Base-by-base conservation (phyloP, 768 basidiomycete species). In the Rhizopogon roseolus region DNA sequence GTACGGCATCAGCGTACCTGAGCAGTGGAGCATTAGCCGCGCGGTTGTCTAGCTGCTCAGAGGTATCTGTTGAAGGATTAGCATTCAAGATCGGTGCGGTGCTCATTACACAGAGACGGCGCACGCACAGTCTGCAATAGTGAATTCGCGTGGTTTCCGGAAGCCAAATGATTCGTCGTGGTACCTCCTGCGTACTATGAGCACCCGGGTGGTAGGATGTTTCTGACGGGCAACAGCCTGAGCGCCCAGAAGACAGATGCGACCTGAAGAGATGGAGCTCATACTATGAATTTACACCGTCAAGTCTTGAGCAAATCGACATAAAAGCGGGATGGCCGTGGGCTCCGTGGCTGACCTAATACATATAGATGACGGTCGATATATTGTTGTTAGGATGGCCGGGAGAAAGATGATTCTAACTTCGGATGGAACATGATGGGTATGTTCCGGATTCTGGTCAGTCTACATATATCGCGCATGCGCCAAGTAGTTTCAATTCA, bases 1-100 rank as follows among this genome's bases (percentile, higher is more conserved):
- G 81, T 60, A 96, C 79, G 2, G 88, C 86, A 65, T 96, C 94
- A 10, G 93, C 90, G 64, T 93, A 95, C 34, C 94, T 87, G 41
- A 95, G 72, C 16, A 97, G 73, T 3, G 90, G 74, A 0, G 92
- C 91, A 60, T 95, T 93, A 3, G 66, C 64, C 13, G 76, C 76
- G 8, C 93, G 80, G 67, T 90, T 90, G 49, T 74, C 64, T 13
- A 93, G 75, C 60, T 91, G 88, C 0, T 73, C 71, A 1, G 77
- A 66, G 2, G 82, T 88, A 63, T 90, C 88, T 90, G 52, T 41
- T 14, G 29, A 39, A 11, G 28, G 16, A 32, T 25, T 22, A 8
- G 25, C 3, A 8, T 16, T 37, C 58, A 45, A 60, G 49, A 9
- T 19, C n/a, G 22, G 19, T n/a, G 42, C 6, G 27, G n/a, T 27